Percentiles rank a stretch among this genome's conserved stretches.
Conservation (phyloP, 1,284 basidiomycete genomes). For the Sporisorium graminicola region DNA sequence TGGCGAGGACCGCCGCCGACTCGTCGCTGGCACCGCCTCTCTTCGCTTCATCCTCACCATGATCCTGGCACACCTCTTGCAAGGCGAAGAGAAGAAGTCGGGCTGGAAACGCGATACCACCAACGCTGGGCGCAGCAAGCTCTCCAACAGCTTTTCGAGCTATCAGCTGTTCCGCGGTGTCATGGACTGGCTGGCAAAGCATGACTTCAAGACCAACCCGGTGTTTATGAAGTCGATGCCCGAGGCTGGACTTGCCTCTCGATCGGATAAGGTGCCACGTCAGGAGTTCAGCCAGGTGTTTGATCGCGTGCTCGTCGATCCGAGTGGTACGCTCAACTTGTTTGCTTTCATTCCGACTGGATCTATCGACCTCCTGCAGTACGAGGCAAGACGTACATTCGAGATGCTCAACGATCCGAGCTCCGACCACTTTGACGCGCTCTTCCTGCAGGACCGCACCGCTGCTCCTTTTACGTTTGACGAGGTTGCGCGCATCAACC, state of each 20-base stretch:
- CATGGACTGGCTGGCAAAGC: constrained; percentile 79
- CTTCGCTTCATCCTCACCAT: constrained; percentile 76
- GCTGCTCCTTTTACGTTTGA: constrained; percentile 68
- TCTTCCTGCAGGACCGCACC: constrained; percentile 75
- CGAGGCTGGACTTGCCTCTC: constrained; percentile 49
- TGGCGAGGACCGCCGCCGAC: constrained; percentile 32
- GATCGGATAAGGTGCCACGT: constrained; percentile 65
- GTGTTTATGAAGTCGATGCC: constrained; percentile 75
- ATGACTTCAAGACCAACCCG: constrained; percentile 77
- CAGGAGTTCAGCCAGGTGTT: constrained; percentile 68
- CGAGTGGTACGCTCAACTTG: constrained; percentile 83
- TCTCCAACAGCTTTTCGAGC: constrained; percentile 82
- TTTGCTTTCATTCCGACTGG: constrained; percentile 72
- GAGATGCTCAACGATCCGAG: constrained; percentile 66
- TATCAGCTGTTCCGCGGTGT: constrained; percentile 87
- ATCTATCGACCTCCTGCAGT: constrained; percentile 78
- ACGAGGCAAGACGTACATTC: constrained; percentile 62
- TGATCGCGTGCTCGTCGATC: constrained; percentile 79
- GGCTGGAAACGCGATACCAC: constrained; percentile 36
- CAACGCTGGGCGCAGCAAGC: constrained; percentile 71
- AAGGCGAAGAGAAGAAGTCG: constrained; percentile 68
- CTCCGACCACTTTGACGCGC: constrained; percentile 79
- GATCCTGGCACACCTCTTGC: constrained; percentile 68
- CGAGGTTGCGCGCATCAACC: constrained; percentile 63
- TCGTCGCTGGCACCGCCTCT: constrained; percentile 71